These are phyloP conservation scores for Aspergillus heteromorphus DNA, from an alignment of 495 filamentous ascomycete species.

Conservation along the genomic window DNA sequence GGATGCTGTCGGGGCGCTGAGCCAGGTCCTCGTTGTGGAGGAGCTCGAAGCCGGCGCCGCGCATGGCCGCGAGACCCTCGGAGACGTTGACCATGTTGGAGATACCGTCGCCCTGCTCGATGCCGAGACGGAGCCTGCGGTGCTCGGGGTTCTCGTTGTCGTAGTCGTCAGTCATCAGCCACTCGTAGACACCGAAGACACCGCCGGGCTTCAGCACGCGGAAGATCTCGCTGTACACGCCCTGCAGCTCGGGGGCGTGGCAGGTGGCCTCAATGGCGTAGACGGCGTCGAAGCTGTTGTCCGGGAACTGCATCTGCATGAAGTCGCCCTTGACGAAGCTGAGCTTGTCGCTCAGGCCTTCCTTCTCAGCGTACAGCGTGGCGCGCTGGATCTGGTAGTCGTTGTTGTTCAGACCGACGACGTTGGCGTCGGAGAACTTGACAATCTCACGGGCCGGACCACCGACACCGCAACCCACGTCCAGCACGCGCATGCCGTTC, in stretches of 20 bases:
- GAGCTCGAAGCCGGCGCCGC: constrained; percentile 82
- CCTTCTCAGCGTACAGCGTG: constrained; percentile 73
- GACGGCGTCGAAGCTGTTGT: constrained; percentile 88
- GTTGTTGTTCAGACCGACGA: constrained; percentile 97
- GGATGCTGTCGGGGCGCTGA: constrained; percentile 66
- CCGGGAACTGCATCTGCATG: constrained; percentile 98
- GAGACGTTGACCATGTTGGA: constrained; percentile 95
- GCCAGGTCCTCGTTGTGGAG: constrained; percentile 87
- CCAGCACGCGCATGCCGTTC: constrained; percentile 83
- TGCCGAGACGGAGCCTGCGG: constrained; percentile 86
- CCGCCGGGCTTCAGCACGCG: constrained; percentile 95
- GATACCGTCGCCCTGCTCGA: constrained; percentile 95
- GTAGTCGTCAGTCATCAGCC: constrained; percentile 97
- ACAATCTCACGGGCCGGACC: constrained; percentile 96
- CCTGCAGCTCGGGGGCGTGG: constrained; percentile 90
- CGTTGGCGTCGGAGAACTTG: constrained; percentile 86
- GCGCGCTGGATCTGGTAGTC: constrained; percentile 98
- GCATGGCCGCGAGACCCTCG: constrained; percentile 79
- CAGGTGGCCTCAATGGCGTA: constrained; percentile 98
- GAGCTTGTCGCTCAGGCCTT: constrained; percentile 76
- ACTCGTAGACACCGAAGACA: constrained; percentile 96
- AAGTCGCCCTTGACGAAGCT: constrained; percentile 95
- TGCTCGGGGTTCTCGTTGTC: constrained; percentile 85
- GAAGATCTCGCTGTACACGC: constrained; percentile 91
- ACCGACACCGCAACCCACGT: constrained; percentile 96